phyloP scores from a whole-genome alignment of 2,329 filamentous ascomycete species.

The Fusarium nanum region DNA sequence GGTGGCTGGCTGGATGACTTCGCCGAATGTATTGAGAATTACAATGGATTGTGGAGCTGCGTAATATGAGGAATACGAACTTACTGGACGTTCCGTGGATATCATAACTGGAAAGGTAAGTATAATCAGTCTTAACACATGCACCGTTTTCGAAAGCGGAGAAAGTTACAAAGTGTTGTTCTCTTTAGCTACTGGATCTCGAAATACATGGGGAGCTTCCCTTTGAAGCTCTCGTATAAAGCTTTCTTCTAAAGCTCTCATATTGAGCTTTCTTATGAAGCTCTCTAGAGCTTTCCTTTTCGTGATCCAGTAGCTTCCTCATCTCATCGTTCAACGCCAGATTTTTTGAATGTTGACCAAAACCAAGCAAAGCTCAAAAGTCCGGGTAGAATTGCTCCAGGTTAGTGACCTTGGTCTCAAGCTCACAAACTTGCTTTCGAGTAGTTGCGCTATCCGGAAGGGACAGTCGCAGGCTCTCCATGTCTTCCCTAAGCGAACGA shows the following conservation, averaged over 20 bases:
- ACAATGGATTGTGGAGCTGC: background rate
- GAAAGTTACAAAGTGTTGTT: background rate
- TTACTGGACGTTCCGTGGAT: background rate
- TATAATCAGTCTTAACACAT: background rate
- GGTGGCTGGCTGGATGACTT: background rate
- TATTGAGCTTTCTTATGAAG: background rate
- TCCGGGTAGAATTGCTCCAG: background rate
- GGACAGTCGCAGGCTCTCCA: background rate
- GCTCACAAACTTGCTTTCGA: background rate
- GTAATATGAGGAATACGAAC: background rate
- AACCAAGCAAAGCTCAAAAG: background rate
- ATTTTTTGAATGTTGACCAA: background rate
- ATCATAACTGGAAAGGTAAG: background rate
- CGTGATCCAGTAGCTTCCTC: background rate
- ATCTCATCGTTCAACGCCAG: background rate
- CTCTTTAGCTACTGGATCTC: background rate
- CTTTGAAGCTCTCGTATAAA: background rate
- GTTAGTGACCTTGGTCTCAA: background rate
- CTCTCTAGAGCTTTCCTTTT: background rate
- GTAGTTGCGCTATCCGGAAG: background rate
- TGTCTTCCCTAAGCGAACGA: background rate
- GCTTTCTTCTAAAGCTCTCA: background rate
- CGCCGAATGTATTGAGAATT: background rate
- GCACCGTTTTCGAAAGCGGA: background rate
- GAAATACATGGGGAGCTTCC: background rate